A percentile compares a stretch with the other conserved stretches of the same genome.
Conservation (phyloP, 2,329 filamentous ascomycete genomes). For the Fonsecaea multimorphosa region DNA sequence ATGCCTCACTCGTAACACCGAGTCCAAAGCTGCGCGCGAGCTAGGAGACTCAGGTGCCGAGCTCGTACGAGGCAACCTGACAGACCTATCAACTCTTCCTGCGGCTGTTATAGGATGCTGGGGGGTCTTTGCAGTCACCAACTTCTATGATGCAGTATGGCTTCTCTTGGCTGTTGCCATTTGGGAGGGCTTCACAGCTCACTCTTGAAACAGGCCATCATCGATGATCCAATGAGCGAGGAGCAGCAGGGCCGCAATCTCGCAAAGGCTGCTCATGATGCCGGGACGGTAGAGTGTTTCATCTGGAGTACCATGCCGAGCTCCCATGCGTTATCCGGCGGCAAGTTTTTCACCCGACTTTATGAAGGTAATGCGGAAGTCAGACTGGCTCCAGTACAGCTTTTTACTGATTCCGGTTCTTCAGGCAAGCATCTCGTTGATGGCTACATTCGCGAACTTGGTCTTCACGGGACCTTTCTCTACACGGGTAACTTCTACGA, state of each 20-base stretch:
- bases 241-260: conserved; percentile 18
- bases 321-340: conserved; percentile 15
- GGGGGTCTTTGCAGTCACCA: conserved; percentile 23
- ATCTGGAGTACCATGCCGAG: conserved; percentile 25
- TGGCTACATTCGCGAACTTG: conserved; percentile 28
- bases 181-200: neutral
- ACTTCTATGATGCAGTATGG: conserved; percentile 21
- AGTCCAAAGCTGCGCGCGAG: conserved; percentile 33
- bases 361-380: conserved; percentile 15
- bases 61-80: conserved; percentile 40
- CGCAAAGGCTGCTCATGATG: conserved; percentile 7
- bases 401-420: neutral
- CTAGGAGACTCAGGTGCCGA: conserved; percentile 39
- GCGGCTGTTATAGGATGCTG: conserved; percentile 25
- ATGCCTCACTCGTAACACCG: conserved; percentile 40
- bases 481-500: conserved; percentile 36
- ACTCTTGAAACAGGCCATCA: conserved; percentile 12
- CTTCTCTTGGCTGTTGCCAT: neutral
- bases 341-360: conserved; percentile 14
- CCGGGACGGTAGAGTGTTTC: conserved; percentile 10
- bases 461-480: conserved; percentile 29
- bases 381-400: neutral
- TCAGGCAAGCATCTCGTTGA: conserved; percentile 36
- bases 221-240: conserved; percentile 20
- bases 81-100: conserved; percentile 19